A percentile compares a stretch with the other conserved stretches of the same genome.
Evolutionary conservation across 73 alveolate species (phyloP).

Genomic region (Paramecium biaurelia): DNA sequence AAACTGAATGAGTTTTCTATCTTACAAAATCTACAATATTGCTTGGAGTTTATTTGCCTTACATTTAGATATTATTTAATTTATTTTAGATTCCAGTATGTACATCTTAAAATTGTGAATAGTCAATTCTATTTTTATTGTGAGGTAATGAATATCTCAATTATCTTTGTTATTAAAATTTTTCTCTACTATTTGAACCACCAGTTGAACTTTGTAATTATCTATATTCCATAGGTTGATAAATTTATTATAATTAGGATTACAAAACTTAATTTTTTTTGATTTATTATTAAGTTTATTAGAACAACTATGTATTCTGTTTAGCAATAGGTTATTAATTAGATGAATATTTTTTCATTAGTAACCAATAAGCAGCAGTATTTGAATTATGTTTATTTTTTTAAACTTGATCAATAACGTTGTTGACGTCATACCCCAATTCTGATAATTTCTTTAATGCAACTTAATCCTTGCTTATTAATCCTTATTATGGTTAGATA

Average conservation of each 20-base stretch:
- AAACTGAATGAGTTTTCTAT: neutral
- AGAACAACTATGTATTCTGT: neutral
- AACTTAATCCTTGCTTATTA: neutral
- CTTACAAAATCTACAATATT: neutral
- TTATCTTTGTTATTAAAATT: neutral
- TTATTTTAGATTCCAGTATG: neutral
- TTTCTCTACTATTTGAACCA: neutral
- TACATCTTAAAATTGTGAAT: neutral
- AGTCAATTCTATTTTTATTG: neutral
- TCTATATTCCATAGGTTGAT: neutral
- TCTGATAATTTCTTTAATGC: neutral
- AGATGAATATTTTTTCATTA: neutral
- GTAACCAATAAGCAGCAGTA: neutral
- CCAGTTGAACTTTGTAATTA: conserved; percentile 43
- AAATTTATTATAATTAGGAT: neutral
- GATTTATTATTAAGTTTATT: neutral
- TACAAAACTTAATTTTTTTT: neutral
- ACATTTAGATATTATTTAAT: neutral
- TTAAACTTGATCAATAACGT: neutral
- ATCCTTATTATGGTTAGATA: neutral
- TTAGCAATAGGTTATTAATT: neutral
- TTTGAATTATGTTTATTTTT: neutral
- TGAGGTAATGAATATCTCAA: neutral
- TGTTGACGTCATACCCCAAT: conserved; percentile 6
- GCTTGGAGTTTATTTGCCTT: neutral